Base-by-base conservation (phyloP, 2,329 filamentous ascomycete genomes). In the Alternaria sp. region DNA sequence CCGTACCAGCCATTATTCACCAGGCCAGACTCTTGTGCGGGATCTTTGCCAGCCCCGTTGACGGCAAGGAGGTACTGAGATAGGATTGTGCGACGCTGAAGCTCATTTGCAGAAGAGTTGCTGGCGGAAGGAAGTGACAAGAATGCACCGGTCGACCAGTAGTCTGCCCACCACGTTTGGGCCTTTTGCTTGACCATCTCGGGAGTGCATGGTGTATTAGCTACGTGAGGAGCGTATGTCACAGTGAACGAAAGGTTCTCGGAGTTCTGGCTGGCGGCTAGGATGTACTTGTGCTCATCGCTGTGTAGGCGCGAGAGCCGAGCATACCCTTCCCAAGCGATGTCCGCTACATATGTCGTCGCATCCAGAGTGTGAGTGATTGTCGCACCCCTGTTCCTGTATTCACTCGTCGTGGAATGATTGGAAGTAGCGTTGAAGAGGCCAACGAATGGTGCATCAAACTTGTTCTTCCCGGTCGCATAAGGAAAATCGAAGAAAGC, bases 1-100 rank as follows among this genome's bases (percentile, higher is more conserved):
- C 83, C 83, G 58, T 84, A 84, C 83, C 83, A 85, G 21, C 83
- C 80, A 66, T 85, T 77, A 63, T 85, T 85, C 10, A 82, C 81
- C 6, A 85, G 75, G 6, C 83, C 83, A 59, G 71, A 72, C 58
- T 75, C 82, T 69, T 85, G 83, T 0, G 83, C 78, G 0, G 82
- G 80, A 56, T 80, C 78, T 41, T 75, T 73, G 1, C 82, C 83
- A 23, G 83, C 83, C 6, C 79, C 81, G 64, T 86, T 85, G 7
- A 85, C 79, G 4, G 81, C 81, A 2, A 83, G 75, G 3, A 85
- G 77, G 61, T 86, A 85, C 63, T 84, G 82, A 0, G 83, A 85
- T 21, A 83, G 73, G 51, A 86, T 79, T 9, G 81, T 82, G 37
- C 82, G 80, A n/a, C 82, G 77, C 66, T 85, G 84, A 5, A 86